Evolutionary conservation across 225 moss, liverwort and hornwort species (phyloP).

Genomic region (Asterella californica): DNA sequence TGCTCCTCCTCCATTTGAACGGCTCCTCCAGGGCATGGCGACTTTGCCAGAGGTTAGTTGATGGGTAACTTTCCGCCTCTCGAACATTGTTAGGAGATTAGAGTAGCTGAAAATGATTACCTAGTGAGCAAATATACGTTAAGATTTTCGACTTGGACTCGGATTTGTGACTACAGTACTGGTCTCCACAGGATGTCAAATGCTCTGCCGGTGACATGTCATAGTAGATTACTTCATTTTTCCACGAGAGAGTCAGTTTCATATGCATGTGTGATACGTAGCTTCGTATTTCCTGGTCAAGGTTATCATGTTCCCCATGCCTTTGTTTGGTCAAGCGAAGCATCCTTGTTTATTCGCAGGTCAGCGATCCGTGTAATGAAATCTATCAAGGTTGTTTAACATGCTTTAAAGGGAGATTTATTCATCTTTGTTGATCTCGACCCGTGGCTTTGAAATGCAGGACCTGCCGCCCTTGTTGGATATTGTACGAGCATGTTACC

Average conservation of each 20-base stretch:
- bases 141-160: not conserved
- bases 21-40: conserved; percentile 53
- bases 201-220: not conserved
- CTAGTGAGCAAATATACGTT: too few species aligned
- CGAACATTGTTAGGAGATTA: not conserved
- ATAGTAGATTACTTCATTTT: not conserved
- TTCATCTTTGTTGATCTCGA: not conserved
- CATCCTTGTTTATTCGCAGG: not conserved
- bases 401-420: not conserved
- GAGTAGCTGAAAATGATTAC: too few species aligned
- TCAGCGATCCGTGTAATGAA: not conserved
- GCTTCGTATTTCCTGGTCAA: not conserved
- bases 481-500: conserved; percentile 72
- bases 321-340: too few species aligned
- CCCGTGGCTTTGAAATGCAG: conserved; percentile 18
- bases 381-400: not conserved
- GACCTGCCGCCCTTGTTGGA: conserved; percentile 61
- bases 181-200: not conserved
- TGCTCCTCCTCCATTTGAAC: conserved; percentile 87
- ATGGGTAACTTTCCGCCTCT: not conserved
- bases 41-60: conserved; percentile 29
- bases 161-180: not conserved
- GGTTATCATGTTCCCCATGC: not conserved
- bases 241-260: not conserved
- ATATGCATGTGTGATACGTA: not conserved